Evolutionary conservation across 2,329 filamentous ascomycete species (phyloP).

Genomic region (Nemania sp.): DNA sequence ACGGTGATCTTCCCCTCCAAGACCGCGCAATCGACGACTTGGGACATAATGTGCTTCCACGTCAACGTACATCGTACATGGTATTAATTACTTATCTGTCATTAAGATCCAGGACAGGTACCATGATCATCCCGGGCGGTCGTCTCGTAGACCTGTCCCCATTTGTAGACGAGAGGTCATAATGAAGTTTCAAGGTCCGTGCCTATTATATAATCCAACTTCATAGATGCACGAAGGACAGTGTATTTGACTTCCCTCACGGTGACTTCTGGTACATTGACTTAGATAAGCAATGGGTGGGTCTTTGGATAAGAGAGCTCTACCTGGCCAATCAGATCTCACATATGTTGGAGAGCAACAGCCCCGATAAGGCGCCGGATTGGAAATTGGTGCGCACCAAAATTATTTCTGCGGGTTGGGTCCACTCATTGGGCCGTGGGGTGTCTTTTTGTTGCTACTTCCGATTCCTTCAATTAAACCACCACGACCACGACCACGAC

Average conservation of each 20-base stretch:
- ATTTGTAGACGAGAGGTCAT: too few species aligned
- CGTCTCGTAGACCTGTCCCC: too few species aligned
- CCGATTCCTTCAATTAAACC: slow-evolving; percentile 22
- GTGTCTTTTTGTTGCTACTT: slow-evolving; percentile 7
- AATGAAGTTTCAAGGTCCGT: too few species aligned
- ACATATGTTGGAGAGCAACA: slow-evolving; percentile 19
- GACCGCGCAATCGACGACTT: not conserved
- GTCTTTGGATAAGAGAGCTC: slow-evolving; percentile 12
- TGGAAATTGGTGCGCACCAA: slow-evolving; percentile 31
- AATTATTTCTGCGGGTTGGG: slow-evolving; percentile 27
- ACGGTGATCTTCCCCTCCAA: not conserved
- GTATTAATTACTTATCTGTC: too few species aligned
- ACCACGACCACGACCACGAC: too few species aligned
- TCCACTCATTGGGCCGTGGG: slow-evolving; percentile 27
- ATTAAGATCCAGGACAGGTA: too few species aligned
- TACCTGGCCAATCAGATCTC: slow-evolving; percentile 16
- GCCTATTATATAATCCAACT: too few species aligned
- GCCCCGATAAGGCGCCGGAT: slow-evolving; percentile 1
- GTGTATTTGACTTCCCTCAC: too few species aligned
- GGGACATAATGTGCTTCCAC: not conserved
- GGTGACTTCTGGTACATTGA: too few species aligned
- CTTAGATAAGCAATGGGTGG: not conserved
- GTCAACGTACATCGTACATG: too few species aligned
- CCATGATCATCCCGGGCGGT: too few species aligned
- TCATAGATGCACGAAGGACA: too few species aligned